Evolutionary conservation across 352 stramenopile species (phyloP).

Genomic region (Globisporangium okanoganense): DNA sequence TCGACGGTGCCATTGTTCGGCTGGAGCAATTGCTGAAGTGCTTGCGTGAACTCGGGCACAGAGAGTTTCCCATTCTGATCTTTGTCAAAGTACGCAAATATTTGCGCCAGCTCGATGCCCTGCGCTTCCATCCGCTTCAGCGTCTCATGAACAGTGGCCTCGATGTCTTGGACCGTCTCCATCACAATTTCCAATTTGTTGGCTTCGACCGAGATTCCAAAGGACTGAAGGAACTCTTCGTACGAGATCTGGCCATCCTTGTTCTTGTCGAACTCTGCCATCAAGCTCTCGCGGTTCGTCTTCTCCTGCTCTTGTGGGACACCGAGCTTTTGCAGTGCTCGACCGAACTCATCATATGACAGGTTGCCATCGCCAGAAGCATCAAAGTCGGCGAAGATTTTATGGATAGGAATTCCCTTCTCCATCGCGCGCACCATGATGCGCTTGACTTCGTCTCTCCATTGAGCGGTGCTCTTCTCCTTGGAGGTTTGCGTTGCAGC

Average conservation of each 20-base stretch:
- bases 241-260: slow-evolving; percentile 70
- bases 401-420: slow-evolving; percentile 53
- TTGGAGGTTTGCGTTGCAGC: background rate
- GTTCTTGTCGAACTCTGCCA: slow-evolving; percentile 54
- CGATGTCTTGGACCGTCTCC: slow-evolving; percentile 42
- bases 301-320: slow-evolving; percentile 20
- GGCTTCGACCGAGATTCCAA: slow-evolving; percentile 42
- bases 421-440: slow-evolving; percentile 48
- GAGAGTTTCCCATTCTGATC: slow-evolving; percentile 60
- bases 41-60: slow-evolving; percentile 47
- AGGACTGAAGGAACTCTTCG: slow-evolving; percentile 64
- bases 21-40: slow-evolving; percentile 42
- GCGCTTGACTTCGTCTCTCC: slow-evolving; percentile 47
- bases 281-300: slow-evolving; percentile 24
- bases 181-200: slow-evolving; percentile 46
- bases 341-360: slow-evolving; percentile 48
- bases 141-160: slow-evolving; percentile 34
- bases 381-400: slow-evolving; percentile 68
- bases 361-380: slow-evolving; percentile 54
- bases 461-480: slow-evolving; percentile 12
- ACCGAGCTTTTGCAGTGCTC: slow-evolving; percentile 47
- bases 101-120: slow-evolving; percentile 50
- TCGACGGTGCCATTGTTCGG: slow-evolving; percentile 8
- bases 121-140: slow-evolving; percentile 41
- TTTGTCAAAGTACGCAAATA: slow-evolving; percentile 67